Base-by-base conservation (phyloP, 495 filamentous ascomycete genomes). In the Aspergillus haitiensis region DNA sequence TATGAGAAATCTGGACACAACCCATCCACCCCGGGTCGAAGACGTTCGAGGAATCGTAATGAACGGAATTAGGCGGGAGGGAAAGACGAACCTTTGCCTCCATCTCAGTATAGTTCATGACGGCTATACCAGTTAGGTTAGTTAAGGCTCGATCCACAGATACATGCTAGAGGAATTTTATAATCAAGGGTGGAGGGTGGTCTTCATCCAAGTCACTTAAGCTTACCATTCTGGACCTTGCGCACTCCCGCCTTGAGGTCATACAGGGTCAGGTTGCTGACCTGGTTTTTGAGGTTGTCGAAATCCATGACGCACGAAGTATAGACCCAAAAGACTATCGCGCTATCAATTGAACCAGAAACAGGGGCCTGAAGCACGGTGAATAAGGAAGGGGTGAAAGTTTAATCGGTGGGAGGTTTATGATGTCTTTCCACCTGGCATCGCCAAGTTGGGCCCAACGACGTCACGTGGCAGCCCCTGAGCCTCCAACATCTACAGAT, bases 91-190 rank as follows among this genome's bases (percentile, higher is more conserved):
- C 92, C 90, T 98, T 99, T 55, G 92, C 80, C 77, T 99, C 94
- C 93, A 97, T 98, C 72, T 98, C 94, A n/a, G 94, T 98, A 74
- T 93, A 97, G 75, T 98, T 98, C 94, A 97, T 97, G 42, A 98
- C 93, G 62, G 92, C 93, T 97, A 68, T 55, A 63, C 21, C 16
- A 59, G 21, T 21, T 7, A n/a, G 1, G 67, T 63, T 50, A 63
- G 48, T 21, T 27, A 37, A 35, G 6, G n/a, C 40, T 65, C 44
- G 49, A 49, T 54, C 12, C 52, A 21, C 7, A 59, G 0, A 21
- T 10, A n/a, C 31, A 33, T 55, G 33, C 45, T 27, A 15, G 11
- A 27, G 21, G 21, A 27, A 27, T 27, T 27, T 27, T 27, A 27
- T 27, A 3, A 27, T 27, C 1, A 27, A 27, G 21, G 21, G 1